Base-by-base conservation (phyloP, 768 basidiomycete species). In the Lactifluus volemus region DNA sequence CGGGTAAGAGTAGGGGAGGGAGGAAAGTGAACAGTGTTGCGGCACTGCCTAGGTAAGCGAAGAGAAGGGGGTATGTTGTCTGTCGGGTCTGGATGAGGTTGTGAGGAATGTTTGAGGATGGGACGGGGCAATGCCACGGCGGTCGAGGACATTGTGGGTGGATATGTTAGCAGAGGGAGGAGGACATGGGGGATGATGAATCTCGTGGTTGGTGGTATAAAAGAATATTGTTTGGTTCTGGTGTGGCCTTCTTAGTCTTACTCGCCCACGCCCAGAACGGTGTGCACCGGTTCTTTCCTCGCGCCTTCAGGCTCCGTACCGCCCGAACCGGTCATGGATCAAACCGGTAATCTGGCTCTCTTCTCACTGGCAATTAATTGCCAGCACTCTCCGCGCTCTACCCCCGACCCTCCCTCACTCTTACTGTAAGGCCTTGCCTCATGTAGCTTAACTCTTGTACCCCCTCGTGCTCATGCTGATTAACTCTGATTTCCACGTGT, bases 1-100 rank as follows among this genome's bases (percentile, higher is more conserved):
- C 73, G 71, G 36, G 74, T 69, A 63, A 77, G 70, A 32, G 67
- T 57, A 15, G 73, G 68, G 34, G 70, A 63, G 10, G 80, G 74
- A 5, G 82, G 69, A 32, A 85, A 72, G 65, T 81, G 84, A 72
- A 87, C 76, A 56, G 29, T 61, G 51, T 66, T 65, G 41, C 56
- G 53, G 48, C 63, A 61, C 45, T 55, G 58, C 49, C 39, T 58
- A 9, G 49, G 38, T 4, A 51, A 30, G 30, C 0, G 63, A 10
- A 51, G 51, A 25, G 63, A 44, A 21, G 42, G 34, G 29, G 38
- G 6, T n/a, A 10, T 44, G 9, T 59, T 34, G 29, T 6, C 29
- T 14, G 62, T 30, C 30, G 47, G 21, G 30, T 32, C 39, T 21
- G 56, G 42, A 32, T 49, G 53, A 42, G 53, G 25, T 30, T 21